These are phyloP conservation scores for Trichoderma atroviride DNA, from an alignment of 2,329 filamentous ascomycete species.

Conservation along the genomic window DNA sequence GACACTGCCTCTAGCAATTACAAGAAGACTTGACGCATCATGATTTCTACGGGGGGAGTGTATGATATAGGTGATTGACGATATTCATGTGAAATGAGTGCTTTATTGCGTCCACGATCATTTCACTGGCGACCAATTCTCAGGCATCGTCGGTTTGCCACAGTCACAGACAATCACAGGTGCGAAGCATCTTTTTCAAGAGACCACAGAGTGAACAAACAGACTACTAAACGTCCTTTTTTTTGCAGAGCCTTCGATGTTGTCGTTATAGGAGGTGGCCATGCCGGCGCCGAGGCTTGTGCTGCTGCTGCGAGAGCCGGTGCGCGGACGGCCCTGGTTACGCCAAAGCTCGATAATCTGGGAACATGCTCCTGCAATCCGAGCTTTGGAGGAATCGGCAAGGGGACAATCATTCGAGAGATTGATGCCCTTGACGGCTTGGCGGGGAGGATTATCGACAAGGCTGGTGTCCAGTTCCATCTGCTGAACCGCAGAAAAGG, in stretches of 20 bases:
- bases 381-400: slow-evolving; percentile 97
- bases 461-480: slow-evolving; percentile 91
- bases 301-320: slow-evolving; percentile 87
- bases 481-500: slow-evolving; percentile 88
- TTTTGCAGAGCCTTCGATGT: slow-evolving; percentile 75
- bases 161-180: slow-evolving; percentile 38
- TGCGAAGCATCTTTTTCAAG: slow-evolving; percentile 27
- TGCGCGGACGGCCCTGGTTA: slow-evolving; percentile 86
- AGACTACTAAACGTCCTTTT: not conserved
- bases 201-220: not conserved
- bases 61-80: not conserved
- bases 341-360: slow-evolving; percentile 83
- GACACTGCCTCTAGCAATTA: not conserved
- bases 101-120: slow-evolving; percentile 33
- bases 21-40: slow-evolving; percentile 10
- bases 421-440: slow-evolving; percentile 93
- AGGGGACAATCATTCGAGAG: slow-evolving; percentile 93
- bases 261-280: slow-evolving; percentile 91
- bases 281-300: slow-evolving; percentile 92
- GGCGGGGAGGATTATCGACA: slow-evolving; percentile 85
- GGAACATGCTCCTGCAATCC: slow-evolving; percentile 97
- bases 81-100: slow-evolving; percentile 37
- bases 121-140: slow-evolving; percentile 29
- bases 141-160: slow-evolving; percentile 36
- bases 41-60: not conserved